phyloP scores from a whole-genome alignment of 2,329 filamentous ascomycete genomes.

The Venturia nashicola region DNA sequence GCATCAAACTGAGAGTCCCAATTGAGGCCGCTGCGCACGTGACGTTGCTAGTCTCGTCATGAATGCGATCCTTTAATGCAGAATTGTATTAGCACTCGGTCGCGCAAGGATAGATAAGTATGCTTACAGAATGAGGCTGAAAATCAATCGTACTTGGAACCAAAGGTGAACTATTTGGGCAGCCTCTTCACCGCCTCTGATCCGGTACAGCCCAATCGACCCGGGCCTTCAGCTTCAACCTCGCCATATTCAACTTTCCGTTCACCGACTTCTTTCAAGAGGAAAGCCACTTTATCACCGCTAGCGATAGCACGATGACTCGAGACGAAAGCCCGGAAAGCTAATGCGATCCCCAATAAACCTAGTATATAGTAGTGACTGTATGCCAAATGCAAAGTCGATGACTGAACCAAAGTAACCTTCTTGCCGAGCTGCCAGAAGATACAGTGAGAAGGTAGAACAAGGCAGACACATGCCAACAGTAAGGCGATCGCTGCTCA shows the following conservation, averaged over 20 bases:
- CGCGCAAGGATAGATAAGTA: neutral
- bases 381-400: neutral
- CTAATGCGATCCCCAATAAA: conserved; percentile 1
- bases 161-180: neutral
- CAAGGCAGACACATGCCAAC: neutral
- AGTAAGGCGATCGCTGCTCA: neutral
- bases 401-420: conserved; percentile 1
- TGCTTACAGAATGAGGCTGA: neutral
- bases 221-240: neutral
- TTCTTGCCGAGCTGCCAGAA: conserved; percentile 7
- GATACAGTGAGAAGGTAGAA: conserved; percentile 2
- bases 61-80: too few relatives aligned
- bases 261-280: conserved; percentile 1
- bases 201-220: neutral
- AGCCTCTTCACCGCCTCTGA: neutral
- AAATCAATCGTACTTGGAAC: neutral
- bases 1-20: neutral
- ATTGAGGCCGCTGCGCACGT: neutral
- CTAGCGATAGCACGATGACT: neutral
- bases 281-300: neutral
- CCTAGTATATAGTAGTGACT: neutral
- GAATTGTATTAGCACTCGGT: neutral
- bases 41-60: neutral
- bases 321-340: conserved; percentile 2
- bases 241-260: neutral